Conservation (phyloP, 768 basidiomycete species). For the Pholiota molesta region DNA sequence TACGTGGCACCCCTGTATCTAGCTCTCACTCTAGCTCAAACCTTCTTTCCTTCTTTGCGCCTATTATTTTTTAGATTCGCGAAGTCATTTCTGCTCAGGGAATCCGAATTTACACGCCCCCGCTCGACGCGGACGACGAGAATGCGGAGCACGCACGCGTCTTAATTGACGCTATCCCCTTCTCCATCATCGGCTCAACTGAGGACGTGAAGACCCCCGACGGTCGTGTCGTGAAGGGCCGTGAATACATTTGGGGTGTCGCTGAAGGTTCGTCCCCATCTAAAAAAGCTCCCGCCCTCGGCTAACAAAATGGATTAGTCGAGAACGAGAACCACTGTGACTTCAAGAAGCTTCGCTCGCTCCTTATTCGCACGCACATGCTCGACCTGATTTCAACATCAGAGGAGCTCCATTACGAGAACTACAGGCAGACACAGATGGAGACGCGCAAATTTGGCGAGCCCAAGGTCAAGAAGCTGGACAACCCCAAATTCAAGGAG, state of each 20-base stretch:
- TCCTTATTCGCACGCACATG: constrained; percentile 98
- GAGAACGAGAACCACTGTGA: constrained; percentile 99
- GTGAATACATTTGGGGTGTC: constrained; percentile 99
- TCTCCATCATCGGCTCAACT: constrained; percentile 97
- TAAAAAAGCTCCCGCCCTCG: neutral
- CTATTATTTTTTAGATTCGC: constrained; percentile 59
- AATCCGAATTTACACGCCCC: constrained; percentile 94
- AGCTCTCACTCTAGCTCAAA: constrained; percentile 16
- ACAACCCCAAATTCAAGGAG: constrained; percentile 99
- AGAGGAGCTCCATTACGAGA: constrained; percentile 96
- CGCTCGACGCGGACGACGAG: constrained; percentile 86
- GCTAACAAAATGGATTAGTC: constrained; percentile 47
- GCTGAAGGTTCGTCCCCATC: constrained; percentile 74
- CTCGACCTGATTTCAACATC: constrained; percentile 95
- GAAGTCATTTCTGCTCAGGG: constrained; percentile 90
- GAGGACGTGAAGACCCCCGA: constrained; percentile 92
- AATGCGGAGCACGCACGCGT: constrained; percentile 87
- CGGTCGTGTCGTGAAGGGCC: constrained; percentile 92
- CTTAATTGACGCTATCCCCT: constrained; percentile 91
- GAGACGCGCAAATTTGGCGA: constrained; percentile 99
- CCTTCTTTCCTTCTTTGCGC: constrained; percentile 4
- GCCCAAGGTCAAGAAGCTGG: constrained; percentile 96
- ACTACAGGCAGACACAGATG: constrained; percentile 98
- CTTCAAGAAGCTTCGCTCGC: constrained; percentile 95
- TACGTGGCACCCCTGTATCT: constrained; percentile 41